Conservation (phyloP, 768 basidiomycete species). For the Mycena albidolilacea region DNA sequence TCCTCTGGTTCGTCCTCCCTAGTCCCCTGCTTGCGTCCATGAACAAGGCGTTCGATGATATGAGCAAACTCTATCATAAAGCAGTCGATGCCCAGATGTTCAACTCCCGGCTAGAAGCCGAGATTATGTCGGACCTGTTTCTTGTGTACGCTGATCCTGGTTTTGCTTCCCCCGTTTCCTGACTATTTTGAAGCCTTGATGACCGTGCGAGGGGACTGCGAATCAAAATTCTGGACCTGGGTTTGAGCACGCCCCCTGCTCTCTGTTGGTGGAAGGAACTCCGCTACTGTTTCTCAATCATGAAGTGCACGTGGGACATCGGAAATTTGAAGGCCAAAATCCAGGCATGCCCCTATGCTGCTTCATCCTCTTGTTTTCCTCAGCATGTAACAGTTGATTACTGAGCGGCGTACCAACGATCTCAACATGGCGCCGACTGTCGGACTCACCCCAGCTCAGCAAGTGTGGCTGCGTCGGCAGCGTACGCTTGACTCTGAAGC, state of each 20-base stretch:
- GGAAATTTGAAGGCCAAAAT: not conserved
- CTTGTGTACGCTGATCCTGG: not conserved
- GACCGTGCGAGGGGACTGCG: not conserved
- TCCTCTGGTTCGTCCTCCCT: not conserved
- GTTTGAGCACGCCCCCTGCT: not conserved
- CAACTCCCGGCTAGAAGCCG: not conserved
- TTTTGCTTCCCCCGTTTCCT: not conserved
- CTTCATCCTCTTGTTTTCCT: not conserved
- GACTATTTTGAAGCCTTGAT: not conserved
- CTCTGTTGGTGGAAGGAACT: conserved; percentile 22
- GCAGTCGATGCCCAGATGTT: not conserved
- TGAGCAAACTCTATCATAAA: not conserved
- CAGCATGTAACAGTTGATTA: not conserved
- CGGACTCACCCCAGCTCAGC: not conserved
- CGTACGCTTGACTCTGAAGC: not conserved
- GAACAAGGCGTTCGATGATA: not conserved
- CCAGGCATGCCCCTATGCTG: not conserved
- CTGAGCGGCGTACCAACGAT: not conserved
- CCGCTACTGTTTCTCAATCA: not conserved
- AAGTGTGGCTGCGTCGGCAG: not conserved
- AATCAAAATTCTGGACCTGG: not conserved
- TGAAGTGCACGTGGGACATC: not conserved
- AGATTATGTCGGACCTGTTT: not conserved
- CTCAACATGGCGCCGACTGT: not conserved
- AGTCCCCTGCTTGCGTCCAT: not conserved